A percentile compares a stretch with the other conserved stretches of the same genome.
Evolutionary conservation across 225 moss, liverwort and hornwort genomes (phyloP).

Genomic region (Neckera pumila): DNA sequence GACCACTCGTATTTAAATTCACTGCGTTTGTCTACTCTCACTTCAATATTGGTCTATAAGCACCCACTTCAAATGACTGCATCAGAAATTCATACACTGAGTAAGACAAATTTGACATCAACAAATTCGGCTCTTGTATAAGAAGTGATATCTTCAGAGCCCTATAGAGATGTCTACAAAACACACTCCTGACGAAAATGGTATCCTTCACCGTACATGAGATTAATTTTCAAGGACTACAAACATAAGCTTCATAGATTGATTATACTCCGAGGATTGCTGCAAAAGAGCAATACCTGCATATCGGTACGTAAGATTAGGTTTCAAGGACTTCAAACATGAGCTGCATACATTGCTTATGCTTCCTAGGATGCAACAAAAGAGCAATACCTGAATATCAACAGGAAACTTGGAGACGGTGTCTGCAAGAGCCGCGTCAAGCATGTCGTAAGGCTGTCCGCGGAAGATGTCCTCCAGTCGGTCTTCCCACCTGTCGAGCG

Average conservation of each 20-base stretch:
- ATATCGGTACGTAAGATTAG: neutral
- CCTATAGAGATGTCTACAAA: neutral
- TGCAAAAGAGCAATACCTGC: neutral
- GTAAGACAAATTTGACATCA: neutral
- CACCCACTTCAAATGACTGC: neutral
- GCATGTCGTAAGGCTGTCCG: conserved; percentile 95
- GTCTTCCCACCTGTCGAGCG: conserved; percentile 92
- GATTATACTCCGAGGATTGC: neutral
- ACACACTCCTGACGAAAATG: neutral
- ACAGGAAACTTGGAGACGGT: conserved; percentile 78
- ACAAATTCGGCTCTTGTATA: neutral
- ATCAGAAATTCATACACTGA: neutral
- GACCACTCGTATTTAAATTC: neutral
- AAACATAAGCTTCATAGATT: neutral
- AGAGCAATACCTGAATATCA: conserved; percentile 64
- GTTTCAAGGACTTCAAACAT: neutral
- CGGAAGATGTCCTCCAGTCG: conserved; percentile 79
- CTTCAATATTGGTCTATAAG: neutral
- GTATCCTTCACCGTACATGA: neutral
- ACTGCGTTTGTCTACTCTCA: neutral
- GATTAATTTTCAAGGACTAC: neutral
- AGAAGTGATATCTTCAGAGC: neutral
- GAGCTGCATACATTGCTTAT: neutral
- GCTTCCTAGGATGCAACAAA: neutral
- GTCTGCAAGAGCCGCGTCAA: conserved; percentile 88